phyloP scores from a whole-genome alignment of 352 stramenopile genomes.

The Phytophthora ohioensis region DNA sequence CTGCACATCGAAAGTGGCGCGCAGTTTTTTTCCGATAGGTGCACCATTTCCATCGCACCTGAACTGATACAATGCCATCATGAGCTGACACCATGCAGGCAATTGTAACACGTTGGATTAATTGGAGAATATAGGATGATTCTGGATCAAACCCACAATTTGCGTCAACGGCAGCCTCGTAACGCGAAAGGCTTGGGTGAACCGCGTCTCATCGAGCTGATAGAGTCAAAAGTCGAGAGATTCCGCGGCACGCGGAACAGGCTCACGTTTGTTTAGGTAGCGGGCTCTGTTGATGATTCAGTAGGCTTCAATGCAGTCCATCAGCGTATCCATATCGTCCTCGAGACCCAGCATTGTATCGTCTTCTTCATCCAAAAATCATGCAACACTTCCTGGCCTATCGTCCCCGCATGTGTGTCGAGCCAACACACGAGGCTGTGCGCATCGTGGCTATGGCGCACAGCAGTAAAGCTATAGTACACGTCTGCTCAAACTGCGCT shows the following conservation, averaged over 20 bases:
- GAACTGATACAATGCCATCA: conserved; percentile 14
- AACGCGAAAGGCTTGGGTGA: conserved; percentile 14
- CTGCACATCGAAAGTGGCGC: conserved; percentile 11
- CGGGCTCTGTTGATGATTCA: neutral
- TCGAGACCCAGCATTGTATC: too few relatives aligned
- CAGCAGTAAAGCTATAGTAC: neutral
- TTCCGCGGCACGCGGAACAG: conserved; percentile 11
- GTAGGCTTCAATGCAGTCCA: too few relatives aligned
- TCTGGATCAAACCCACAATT: conserved; percentile 8
- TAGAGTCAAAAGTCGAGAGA: conserved; percentile 6
- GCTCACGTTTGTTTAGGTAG: neutral
- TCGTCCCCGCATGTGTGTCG: neutral
- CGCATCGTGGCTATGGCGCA: neutral
- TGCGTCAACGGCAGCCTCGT: conserved; percentile 9
- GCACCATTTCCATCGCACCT: conserved; percentile 10
- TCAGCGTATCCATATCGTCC: too few relatives aligned
- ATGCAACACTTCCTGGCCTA: neutral
- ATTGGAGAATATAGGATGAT: conserved; percentile 8
- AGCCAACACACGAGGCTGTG: neutral
- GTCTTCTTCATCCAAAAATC: too few relatives aligned
- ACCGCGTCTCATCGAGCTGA: conserved; percentile 8
- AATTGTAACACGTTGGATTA: conserved; percentile 11
- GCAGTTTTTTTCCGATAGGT: conserved; percentile 7
- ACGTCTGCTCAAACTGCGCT: neutral
- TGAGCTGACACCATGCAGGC: conserved; percentile 9